Evolutionary conservation across 1,139 yeast genomes (phyloP).

Genomic region (Suhomyces chickasaworum): DNA sequence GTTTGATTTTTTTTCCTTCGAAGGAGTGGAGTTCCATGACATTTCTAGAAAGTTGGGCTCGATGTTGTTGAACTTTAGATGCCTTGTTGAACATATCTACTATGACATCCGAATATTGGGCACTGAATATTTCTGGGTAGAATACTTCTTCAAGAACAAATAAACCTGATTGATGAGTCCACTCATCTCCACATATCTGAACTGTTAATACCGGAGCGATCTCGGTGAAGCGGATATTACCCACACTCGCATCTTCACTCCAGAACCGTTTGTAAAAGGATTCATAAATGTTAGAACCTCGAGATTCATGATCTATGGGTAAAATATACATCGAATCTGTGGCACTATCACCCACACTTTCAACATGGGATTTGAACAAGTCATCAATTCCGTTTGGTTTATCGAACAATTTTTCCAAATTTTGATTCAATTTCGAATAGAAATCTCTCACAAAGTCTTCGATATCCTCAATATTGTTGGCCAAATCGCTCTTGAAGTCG

Average conservation of each 20-base stretch:
- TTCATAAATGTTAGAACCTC: conserved; percentile 32
- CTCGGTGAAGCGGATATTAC: conserved; percentile 29
- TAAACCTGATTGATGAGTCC: conserved; percentile 15
- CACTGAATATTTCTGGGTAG: conserved; percentile 36
- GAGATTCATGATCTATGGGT: conserved; percentile 38
- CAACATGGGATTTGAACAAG: conserved; percentile 29
- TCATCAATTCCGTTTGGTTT: conserved; percentile 14
- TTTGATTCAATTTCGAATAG: conserved; percentile 21
- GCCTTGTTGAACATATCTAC: conserved; percentile 24
- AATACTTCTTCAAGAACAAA: conserved; percentile 28
- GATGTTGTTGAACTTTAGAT: conserved; percentile 17
- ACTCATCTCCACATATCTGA: conserved; percentile 32
- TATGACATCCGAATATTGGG: conserved; percentile 23
- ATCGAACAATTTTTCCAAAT: conserved; percentile 18
- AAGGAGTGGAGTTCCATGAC: conserved; percentile 36
- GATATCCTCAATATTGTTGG: conserved; percentile 28
- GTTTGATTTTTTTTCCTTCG: conserved; percentile 38
- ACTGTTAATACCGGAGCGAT: conserved; percentile 39
- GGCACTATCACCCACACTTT: conserved; percentile 29
- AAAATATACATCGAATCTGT: conserved; percentile 32
- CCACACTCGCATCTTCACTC: conserved; percentile 34
- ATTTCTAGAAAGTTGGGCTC: conserved; percentile 24
- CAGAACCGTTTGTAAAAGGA: conserved; percentile 42
- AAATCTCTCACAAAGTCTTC: conserved; percentile 37
- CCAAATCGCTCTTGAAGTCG: conserved; percentile 24